Evolutionary conservation across 78 protist genomes (phyloP).

Genomic region (Pigoraptor vietnamica): DNA sequence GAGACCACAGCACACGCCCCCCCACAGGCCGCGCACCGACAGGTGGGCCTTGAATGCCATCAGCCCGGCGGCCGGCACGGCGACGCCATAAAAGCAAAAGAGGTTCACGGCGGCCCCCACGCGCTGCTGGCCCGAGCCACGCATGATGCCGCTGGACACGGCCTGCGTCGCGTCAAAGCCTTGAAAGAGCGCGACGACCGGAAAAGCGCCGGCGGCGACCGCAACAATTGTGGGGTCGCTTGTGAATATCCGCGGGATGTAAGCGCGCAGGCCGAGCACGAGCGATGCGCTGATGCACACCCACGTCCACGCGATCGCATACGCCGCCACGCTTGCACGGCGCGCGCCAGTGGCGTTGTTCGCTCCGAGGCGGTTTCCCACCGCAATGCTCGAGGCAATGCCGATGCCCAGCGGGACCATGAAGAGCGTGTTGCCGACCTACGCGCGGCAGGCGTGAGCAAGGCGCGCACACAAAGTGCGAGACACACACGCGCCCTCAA

Average conservation of each 20-base stretch:
- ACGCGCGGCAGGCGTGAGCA: neutral
- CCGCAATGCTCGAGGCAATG: neutral
- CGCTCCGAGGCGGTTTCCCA: conserved; percentile 5
- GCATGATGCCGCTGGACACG: neutral
- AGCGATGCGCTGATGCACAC: neutral
- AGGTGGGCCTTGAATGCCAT: neutral
- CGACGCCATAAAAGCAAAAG: neutral
- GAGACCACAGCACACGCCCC: neutral
- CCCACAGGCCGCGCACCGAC: neutral
- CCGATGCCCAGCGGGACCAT: neutral
- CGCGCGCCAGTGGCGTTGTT: neutral
- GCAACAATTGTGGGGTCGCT: neutral
- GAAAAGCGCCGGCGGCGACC: neutral
- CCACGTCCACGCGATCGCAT: neutral
- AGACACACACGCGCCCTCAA: too few relatives aligned
- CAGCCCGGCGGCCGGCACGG: neutral
- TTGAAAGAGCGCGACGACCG: neutral
- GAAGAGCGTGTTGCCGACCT: neutral
- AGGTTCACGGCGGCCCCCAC: neutral
- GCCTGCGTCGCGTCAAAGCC: neutral
- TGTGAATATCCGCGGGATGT: neutral
- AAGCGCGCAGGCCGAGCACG: neutral
- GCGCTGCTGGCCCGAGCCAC: neutral
- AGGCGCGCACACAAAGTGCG: too few relatives aligned
- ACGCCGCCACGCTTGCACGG: neutral